Base-by-base conservation (phyloP, 2,329 filamentous ascomycete genomes). In the Monilinia aucupariae region DNA sequence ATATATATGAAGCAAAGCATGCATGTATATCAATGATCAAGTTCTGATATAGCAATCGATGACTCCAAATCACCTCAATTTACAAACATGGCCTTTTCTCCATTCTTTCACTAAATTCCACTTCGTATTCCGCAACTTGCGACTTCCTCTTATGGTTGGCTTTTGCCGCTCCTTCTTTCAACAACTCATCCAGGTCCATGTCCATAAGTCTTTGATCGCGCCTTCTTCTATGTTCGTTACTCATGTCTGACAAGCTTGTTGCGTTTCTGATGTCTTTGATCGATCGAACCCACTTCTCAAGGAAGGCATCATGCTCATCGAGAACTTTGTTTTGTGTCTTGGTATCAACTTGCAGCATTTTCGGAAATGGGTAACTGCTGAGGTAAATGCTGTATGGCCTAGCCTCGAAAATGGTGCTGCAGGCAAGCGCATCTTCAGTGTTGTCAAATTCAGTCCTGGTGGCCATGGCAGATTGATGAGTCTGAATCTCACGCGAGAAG, bases 221-320 rank as follows among this genome's bases (percentile, higher is more conserved):
- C 8, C 41, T 47, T 34, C 30, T 47, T 12, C 20, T 41, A 37
- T 58, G 47, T 9, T 34, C 54, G 27, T 47, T 45, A 13, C 27
- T 58, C 54, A 58, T 58, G n/a, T 58, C 54, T 3, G 41, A 47
- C 32, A 58, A 58, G 54, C n/a, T 47, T 20, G 47, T 58, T 37
- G 27, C 15, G 15, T 22, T 47, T 47, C 47, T 30, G 27, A 58
- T 47, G 15, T 34, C 34, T 47, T 58, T 30, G 27, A 58, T 47
- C 15, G 54, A 58, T 3, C 30, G 27, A 17, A 58, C 54, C 54
- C 54, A 58, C 30, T 58, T 41, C 20, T 58, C 54, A 2, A 58
- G 41, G 9, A 58, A 58, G n/a, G 43, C 41, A 34, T 58, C 54
- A 13, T 58, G 41, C 27, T 47, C 27, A 58, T 58, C 41, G 1